Evolutionary conservation across 257 asterid species (phyloP).

Genomic region (Primulina tabacum): DNA sequence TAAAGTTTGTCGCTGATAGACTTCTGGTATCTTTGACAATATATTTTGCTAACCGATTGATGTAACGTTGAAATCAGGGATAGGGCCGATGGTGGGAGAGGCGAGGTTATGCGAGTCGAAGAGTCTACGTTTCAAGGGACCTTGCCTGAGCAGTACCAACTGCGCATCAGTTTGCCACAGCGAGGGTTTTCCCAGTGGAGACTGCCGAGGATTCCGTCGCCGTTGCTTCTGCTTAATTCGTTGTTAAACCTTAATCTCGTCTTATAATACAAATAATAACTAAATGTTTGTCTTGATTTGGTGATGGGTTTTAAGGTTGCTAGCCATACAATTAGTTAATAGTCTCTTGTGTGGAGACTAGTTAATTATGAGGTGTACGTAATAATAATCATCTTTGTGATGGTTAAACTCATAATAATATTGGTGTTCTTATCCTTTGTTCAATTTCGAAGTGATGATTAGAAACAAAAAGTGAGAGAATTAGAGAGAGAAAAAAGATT

Average conservation of each 20-base stretch:
- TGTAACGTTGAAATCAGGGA: not conserved
- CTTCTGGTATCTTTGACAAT: conserved; percentile 44
- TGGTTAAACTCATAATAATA: not conserved
- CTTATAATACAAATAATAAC: no score
- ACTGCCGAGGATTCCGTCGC: conserved; percentile 47
- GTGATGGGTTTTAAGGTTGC: no score
- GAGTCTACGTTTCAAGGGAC: conserved; percentile 42
- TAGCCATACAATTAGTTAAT: not conserved
- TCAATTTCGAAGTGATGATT: no score
- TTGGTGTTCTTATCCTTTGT: no score
- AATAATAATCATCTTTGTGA: not conserved
- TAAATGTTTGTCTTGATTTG: no score
- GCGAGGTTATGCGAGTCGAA: conserved; percentile 41
- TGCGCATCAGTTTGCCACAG: conserved; percentile 43
- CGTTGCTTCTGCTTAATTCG: conserved; percentile 47
- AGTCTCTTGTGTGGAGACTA: not conserved
- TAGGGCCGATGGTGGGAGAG: conserved; percentile 44
- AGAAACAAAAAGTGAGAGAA: no score
- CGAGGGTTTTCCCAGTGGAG: conserved; percentile 47
- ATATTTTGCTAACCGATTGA: no score
- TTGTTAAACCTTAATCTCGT: conserved; percentile 26
- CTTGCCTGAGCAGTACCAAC: conserved; percentile 36
- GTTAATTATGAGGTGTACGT: not conserved
- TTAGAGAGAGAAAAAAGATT: no score
- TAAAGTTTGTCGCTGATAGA: conserved; percentile 70